A percentile compares a stretch with the other conserved stretches of the same genome.
Evolutionary conservation across 2,329 filamentous ascomycete species (phyloP).

Genomic region (Pleoardoris graminearum): DNA sequence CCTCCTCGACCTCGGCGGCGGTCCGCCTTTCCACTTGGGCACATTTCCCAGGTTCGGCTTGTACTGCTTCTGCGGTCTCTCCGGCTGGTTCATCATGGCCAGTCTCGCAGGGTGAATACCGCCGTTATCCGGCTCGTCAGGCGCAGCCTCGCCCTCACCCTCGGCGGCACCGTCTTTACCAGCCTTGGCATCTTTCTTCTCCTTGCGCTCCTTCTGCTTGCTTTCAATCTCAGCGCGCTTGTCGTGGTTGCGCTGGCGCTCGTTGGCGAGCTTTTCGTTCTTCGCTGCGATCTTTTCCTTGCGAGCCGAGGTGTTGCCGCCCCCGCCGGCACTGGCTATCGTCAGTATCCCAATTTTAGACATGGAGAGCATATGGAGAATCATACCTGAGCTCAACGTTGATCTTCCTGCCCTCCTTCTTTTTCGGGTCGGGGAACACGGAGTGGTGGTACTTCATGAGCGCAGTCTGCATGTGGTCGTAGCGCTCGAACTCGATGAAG

Average conservation of each 20-base stretch:
- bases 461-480: constrained; percentile 89
- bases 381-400: constrained; percentile 87
- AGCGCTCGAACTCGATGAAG: constrained; percentile 83
- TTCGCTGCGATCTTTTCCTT: constrained; percentile 79
- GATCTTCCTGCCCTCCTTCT: constrained; percentile 70
- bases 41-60: constrained; percentile 4
- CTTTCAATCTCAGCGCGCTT: constrained; percentile 48
- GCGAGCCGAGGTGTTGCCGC: constrained; percentile 73
- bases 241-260: constrained; percentile 59
- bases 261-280: constrained; percentile 80
- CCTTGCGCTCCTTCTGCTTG: constrained; percentile 46
- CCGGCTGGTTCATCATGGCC: constrained; percentile 37
- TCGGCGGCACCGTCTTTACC: constrained; percentile 22
- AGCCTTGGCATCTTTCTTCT: constrained; percentile 41
- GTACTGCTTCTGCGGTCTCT: constrained; percentile 1
- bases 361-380: neutral
- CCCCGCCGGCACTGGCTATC: constrained; percentile 73
- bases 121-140: constrained; percentile 21
- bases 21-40: constrained; percentile 2
- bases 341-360: constrained; percentile 2
- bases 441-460: constrained; percentile 89
- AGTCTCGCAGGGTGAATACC: constrained; percentile 46
- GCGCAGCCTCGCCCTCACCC: constrained; percentile 12
- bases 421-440: constrained; percentile 65
- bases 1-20: neutral